Evolutionary conservation across 2,329 filamentous ascomycete genomes (phyloP).

Genomic region (Aspergillus calidoustus): DNA sequence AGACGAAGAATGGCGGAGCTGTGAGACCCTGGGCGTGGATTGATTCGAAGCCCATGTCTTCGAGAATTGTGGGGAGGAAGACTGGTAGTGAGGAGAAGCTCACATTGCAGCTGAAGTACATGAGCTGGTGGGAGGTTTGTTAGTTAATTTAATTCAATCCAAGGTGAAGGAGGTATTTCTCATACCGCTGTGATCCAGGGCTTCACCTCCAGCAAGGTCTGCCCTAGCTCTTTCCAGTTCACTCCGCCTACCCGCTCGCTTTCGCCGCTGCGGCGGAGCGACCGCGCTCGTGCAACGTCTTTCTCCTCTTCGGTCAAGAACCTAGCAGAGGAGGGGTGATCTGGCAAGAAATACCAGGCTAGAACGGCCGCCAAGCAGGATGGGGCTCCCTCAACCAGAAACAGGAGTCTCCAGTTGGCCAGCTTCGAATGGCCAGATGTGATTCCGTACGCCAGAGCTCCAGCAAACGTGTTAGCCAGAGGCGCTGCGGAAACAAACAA

Average conservation of each 20-base stretch:
- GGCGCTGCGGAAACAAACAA: slow-evolving; percentile 63
- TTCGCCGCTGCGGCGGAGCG: slow-evolving; percentile 58
- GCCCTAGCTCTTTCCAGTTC: slow-evolving; percentile 54
- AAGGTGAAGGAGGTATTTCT: too few species aligned
- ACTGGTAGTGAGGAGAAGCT: slow-evolving; percentile 69
- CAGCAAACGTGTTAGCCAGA: slow-evolving; percentile 79
- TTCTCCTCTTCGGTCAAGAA: slow-evolving; percentile 65
- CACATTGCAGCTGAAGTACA: slow-evolving; percentile 67
- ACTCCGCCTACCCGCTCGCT: slow-evolving; percentile 46
- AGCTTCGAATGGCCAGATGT: slow-evolving; percentile 62
- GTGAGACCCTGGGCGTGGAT: slow-evolving; percentile 73
- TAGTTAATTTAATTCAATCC: slow-evolving; percentile 9
- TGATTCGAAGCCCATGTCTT: slow-evolving; percentile 69
- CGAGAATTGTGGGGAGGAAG: slow-evolving; percentile 67
- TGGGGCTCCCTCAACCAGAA: slow-evolving; percentile 68
- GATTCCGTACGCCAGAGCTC: slow-evolving; percentile 68
- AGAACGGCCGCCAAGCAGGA: slow-evolving; percentile 59
- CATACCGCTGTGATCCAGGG: slow-evolving; percentile 54
- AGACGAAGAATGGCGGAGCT: slow-evolving; percentile 71
- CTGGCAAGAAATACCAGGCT: slow-evolving; percentile 60
- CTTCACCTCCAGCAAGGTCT: slow-evolving; percentile 50
- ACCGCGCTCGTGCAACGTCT: slow-evolving; percentile 59
- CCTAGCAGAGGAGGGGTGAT: slow-evolving; percentile 56
- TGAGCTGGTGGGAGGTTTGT: slow-evolving; percentile 40
- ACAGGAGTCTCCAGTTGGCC: slow-evolving; percentile 67